These are phyloP conservation scores for Fusarium sp. DNA, from an alignment of 2,329 filamentous ascomycete species.

Conservation along the genomic window DNA sequence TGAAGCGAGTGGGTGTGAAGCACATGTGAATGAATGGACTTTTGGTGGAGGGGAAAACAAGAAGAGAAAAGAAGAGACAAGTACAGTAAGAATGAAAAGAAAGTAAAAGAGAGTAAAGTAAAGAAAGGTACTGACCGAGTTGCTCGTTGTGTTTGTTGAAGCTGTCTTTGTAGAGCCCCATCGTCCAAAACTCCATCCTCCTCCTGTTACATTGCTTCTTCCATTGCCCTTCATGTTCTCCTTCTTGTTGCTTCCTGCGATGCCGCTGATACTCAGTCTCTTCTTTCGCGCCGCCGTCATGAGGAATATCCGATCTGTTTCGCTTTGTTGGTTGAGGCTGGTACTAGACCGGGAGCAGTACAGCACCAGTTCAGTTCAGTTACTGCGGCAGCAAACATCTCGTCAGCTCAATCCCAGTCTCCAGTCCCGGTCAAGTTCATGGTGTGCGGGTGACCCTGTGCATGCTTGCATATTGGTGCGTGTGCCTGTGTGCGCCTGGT, in stretches of 20 bases:
- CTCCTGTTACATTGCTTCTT: constrained; percentile 11
- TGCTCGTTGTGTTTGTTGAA: constrained; percentile 12
- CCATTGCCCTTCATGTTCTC: constrained; percentile 26
- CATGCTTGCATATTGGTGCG: constrained; percentile 6
- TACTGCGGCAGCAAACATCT: neutral
- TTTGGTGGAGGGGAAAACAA: neutral
- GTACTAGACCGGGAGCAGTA: neutral
- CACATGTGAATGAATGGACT: constrained; percentile 3
- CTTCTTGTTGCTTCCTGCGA: constrained; percentile 14
- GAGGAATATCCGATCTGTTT: neutral
- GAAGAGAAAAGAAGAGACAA: neutral
- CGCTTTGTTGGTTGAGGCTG: neutral
- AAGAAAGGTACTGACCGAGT: constrained; percentile 2
- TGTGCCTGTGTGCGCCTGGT: neutral
- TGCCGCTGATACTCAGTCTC: constrained; percentile 32
- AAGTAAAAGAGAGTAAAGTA: neutral
- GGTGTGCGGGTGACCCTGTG: constrained; percentile 1
- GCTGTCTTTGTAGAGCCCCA: constrained; percentile 22
- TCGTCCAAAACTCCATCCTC: constrained; percentile 31
- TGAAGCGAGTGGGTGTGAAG: constrained; percentile 15
- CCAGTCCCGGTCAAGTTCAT: neutral
- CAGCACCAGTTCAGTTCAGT: neutral
- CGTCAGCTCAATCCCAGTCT: constrained; percentile 14
- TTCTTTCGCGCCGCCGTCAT: constrained; percentile 26
- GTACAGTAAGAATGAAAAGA: neutral